Conservation (phyloP, 1,284 basidiomycete species). For the Microbotryum saponariae region DNA sequence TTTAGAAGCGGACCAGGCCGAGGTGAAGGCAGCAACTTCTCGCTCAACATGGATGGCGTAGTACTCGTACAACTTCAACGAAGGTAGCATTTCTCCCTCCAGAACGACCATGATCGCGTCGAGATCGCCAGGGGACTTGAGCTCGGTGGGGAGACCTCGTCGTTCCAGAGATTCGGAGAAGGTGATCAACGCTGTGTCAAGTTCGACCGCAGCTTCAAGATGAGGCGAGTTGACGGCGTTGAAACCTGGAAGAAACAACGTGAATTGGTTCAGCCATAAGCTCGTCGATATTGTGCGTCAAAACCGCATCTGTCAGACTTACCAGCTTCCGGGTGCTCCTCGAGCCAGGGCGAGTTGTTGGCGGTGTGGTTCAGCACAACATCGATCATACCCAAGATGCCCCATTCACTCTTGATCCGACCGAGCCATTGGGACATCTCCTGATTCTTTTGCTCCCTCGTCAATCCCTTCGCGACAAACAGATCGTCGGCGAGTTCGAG, state of each 20-base stretch:
- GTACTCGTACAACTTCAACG: constrained; percentile 77
- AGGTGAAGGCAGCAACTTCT: constrained; percentile 39
- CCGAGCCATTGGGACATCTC: constrained; percentile 58
- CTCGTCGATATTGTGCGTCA: neutral
- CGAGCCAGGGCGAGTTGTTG: constrained; percentile 82
- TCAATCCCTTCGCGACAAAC: constrained; percentile 45
- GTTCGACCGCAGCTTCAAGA: constrained; percentile 73
- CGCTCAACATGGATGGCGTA: constrained; percentile 69
- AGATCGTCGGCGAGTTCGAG: constrained; percentile 66
- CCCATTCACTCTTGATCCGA: constrained; percentile 70
- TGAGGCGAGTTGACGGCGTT: constrained; percentile 83
- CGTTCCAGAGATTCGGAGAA: constrained; percentile 61
- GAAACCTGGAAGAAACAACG: constrained; percentile 54
- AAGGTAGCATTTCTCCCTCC: constrained; percentile 51
- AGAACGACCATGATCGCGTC: constrained; percentile 59
- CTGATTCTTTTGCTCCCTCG: constrained; percentile 45
- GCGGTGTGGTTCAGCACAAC: constrained; percentile 94
- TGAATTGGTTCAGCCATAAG: neutral
- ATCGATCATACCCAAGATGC: constrained; percentile 78
- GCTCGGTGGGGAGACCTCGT: constrained; percentile 58
- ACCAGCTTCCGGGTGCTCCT: constrained; percentile 89
- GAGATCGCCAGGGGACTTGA: constrained; percentile 62
- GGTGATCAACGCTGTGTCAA: constrained; percentile 73
- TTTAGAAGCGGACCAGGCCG: constrained; percentile 42
- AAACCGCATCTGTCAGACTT: constrained; percentile 34